Percentiles rank a stretch among this genome's conserved stretches.
These are phyloP conservation scores for Tieghemostelium lacteum DNA, from an alignment of 78 protist genomes.

Conservation along the genomic window DNA sequence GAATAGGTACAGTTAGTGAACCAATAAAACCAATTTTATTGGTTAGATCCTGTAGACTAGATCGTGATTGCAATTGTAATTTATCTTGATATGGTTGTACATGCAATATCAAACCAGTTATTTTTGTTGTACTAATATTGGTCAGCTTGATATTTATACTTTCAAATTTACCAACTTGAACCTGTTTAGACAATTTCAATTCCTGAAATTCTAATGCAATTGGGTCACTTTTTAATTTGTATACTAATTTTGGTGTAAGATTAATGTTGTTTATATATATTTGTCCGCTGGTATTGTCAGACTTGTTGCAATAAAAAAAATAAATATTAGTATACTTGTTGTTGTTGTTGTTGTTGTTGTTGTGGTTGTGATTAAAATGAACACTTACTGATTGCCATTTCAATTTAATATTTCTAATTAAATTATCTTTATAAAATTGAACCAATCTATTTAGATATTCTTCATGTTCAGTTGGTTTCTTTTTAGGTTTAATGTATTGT, in stretches of 20 bases:
- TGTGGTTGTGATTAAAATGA: background rate
- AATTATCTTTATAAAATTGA: conserved; percentile 64
- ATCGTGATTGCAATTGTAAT: background rate
- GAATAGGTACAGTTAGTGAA: conserved; percentile 65
- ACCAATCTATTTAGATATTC: conserved; percentile 61
- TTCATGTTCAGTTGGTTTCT: conserved; percentile 69
- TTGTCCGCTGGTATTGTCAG: conserved; percentile 42
- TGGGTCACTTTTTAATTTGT: conserved; percentile 52
- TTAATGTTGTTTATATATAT: conserved; percentile 26
- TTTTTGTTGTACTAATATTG: conserved; percentile 8
- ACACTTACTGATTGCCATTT: conserved; percentile 52
- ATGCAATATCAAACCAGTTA: conserved; percentile 51
- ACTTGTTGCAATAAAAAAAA: background rate
- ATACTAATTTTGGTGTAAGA: conserved; percentile 38
- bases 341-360: background rate
- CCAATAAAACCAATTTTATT: conserved; percentile 50
- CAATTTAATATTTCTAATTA: conserved; percentile 40
- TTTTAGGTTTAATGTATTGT: conserved; percentile 81
- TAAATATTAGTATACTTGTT: background rate
- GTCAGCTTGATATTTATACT: conserved; percentile 32
- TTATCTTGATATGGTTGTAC: conserved; percentile 47
- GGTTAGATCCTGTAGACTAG: background rate
- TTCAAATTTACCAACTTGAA: conserved; percentile 31
- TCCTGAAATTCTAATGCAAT: conserved; percentile 40
- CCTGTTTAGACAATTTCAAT: conserved; percentile 2